Base-by-base conservation (phyloP, 495 filamentous ascomycete genomes). In the Geoglossum glabrum region DNA sequence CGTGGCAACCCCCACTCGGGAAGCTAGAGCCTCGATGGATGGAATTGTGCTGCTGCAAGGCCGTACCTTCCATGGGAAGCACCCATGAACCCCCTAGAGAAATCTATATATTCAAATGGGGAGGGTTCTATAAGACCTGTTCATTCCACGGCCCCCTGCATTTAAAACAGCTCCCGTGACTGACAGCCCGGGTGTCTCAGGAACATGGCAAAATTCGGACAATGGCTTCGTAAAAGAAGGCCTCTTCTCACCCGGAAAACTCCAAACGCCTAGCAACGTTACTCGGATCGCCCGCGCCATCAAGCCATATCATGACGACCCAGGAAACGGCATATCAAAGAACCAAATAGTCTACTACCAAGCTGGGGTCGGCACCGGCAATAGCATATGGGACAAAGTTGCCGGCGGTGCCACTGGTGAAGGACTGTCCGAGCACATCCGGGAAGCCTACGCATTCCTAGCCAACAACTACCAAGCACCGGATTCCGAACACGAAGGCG, bases 281-380 rank as follows among this genome's bases (percentile, higher is more conserved):
- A 58, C 56, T 4, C 40, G 56, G 9, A 58, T 58, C 17, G 40
- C 38, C 19, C 34, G 56, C 13, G 11, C 56, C 7, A 58, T 58
- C 43, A 0, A 21, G 3, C 28, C 21, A 19, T 47, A 58, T 19
- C 1, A 30, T 21, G 0, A 3, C 11, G 25, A 30, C 27, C n/a
- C n/a, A n/a, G n/a, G n/a, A n/a, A n/a, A n/a, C n/a, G n/a, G n/a
- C n/a, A n/a, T n/a, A n/a, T 59, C 63, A 34, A 61, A 64, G 3
- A 64, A 69, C 15, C 78, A 81, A 58, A 65, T 80, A 19, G 70
- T 75, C 4, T 80, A 73, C 61, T 81, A 81, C 59, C 72, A 79
- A 56, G 65, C 72, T 31, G 78, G 78, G 13, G 70, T 81, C 31
- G 78, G 78, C 0, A 74, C 77, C 1, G 64, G 57, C 47, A 28